Base-by-base conservation (phyloP, 306 rosid species). In the Cicer cuneatum region DNA sequence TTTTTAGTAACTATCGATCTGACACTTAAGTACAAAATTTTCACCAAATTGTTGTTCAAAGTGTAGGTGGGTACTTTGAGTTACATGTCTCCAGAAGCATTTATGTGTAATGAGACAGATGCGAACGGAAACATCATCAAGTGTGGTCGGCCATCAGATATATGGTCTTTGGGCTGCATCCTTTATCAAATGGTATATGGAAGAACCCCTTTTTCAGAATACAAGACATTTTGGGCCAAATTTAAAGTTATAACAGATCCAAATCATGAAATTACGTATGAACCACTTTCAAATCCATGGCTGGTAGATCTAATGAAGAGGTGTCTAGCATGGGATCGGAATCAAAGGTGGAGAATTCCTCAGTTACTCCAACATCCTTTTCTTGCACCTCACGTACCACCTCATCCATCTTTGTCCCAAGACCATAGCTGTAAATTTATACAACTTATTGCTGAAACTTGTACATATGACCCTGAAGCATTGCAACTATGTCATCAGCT, bases 81-180 rank as follows among this genome's bases (percentile, higher is more conserved):
- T 83, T 93, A 91, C 87, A 93, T 93, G 98, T 91, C 98, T 68
- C 98, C 98, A 2, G 97, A 93, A 81, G 98, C 98, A 78, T 93
- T 93, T 69, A 66, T 93, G 98, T 91, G 98, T 85, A 93, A 91
- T 51, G 97, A 93, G 79, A 85, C 48, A 75, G 98, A 93, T 82
- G 97, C 87, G 6, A 86, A 87, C 12, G 98, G 97, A 84, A 89
- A 89, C 86, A 81, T 84, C 19, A 93, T 93, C 71, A 93, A 93
- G 77, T 91, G 97, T 75, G 98, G 98, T 68, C 86, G 97, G 66
- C 89, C 97, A 43, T 93, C 98, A 16, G 98, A 93, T 83, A 93
- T 91, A 59, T 93, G 98, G 97, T 91, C 98, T 40, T 88, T 93
- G 39, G 97, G 98, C 73, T 93, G 97, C 86, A 93, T 93, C 76